phyloP scores from a whole-genome alignment of 306 rosid genomes.

The Heteromeles arbutifolia region DNA sequence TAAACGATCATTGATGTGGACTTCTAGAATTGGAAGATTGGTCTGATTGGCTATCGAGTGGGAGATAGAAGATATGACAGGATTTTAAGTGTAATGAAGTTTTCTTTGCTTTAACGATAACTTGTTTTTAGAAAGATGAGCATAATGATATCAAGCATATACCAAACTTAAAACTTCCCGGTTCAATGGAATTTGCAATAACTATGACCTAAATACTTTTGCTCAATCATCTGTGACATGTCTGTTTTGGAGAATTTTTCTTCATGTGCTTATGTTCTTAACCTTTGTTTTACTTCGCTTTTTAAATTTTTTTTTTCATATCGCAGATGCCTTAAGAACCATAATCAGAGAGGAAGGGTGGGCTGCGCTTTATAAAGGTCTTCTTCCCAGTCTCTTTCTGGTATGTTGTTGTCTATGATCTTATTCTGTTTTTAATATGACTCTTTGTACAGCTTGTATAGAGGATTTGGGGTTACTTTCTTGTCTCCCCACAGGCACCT shows the following conservation, averaged over 20 bases:
- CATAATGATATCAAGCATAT: not conserved
- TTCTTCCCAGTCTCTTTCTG: conserved; percentile 82
- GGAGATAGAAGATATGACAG: not conserved
- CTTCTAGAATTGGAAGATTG: conserved; percentile 1
- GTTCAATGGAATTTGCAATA: not conserved
- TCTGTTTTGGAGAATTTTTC: not conserved
- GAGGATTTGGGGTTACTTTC: not conserved
- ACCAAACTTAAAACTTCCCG: not conserved
- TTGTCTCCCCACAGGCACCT: not conserved
- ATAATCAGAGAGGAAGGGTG: conserved; percentile 83
- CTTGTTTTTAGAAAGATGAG: not conserved
- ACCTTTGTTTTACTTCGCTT: conserved; percentile 1
- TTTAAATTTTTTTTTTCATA: not conserved
- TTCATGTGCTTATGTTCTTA: not conserved
- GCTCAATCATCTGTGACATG: not conserved
- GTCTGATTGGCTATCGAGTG: not conserved
- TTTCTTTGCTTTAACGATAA: not conserved
- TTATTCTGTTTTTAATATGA: not conserved
- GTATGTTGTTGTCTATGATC: conserved; percentile 41
- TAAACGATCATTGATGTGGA: not conserved
- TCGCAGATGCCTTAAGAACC: conserved; percentile 92
- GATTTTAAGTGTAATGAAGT: not conserved
- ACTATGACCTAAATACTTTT: not conserved
- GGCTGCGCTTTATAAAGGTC: conserved; percentile 77
- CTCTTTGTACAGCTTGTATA: not conserved